phyloP scores from a whole-genome alignment of 2,329 filamentous ascomycete genomes.

The Pseudogymnoascus sp. region DNA sequence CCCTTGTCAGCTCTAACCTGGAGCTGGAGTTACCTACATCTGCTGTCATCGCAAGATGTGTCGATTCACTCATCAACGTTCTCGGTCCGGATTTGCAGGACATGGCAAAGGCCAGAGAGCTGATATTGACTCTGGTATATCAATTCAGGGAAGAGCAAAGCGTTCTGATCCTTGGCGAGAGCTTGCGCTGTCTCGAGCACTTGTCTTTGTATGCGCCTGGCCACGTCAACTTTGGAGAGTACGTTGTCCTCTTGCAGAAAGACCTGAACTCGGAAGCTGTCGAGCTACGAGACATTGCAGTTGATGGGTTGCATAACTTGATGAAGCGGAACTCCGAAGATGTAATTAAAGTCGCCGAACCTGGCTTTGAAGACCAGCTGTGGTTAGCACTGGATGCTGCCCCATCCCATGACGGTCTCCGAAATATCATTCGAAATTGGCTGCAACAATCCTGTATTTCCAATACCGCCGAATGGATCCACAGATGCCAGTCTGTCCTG shows the following conservation, averaged over 20 bases:
- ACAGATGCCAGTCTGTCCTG: slow-evolving; percentile 78
- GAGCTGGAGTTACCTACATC: slow-evolving; percentile 78
- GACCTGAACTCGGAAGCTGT: slow-evolving; percentile 63
- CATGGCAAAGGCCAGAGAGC: slow-evolving; percentile 78
- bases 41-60: slow-evolving; percentile 74
- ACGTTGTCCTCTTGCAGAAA: slow-evolving; percentile 73
- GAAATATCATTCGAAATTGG: slow-evolving; percentile 87
- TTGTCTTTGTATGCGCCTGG: slow-evolving; percentile 85
- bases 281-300: slow-evolving; percentile 67
- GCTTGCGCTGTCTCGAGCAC: slow-evolving; percentile 79
- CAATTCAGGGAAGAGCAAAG: slow-evolving; percentile 74
- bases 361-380: slow-evolving; percentile 78
- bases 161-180: slow-evolving; percentile 62
- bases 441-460: slow-evolving; percentile 77
- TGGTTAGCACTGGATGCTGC: slow-evolving; percentile 80
- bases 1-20: slow-evolving; percentile 78
- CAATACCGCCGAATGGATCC: slow-evolving; percentile 78
- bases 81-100: slow-evolving; percentile 93
- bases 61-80: slow-evolving; percentile 95
- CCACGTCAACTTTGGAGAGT: slow-evolving; percentile 73
- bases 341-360: slow-evolving; percentile 66
- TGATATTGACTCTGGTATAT: slow-evolving; percentile 78
- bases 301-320: slow-evolving; percentile 84
- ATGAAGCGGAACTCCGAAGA: slow-evolving; percentile 88
- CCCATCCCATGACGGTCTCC: slow-evolving; percentile 70